phyloP scores from a whole-genome alignment of 2,329 filamentous ascomycete genomes.

The Didymella segeticola region DNA sequence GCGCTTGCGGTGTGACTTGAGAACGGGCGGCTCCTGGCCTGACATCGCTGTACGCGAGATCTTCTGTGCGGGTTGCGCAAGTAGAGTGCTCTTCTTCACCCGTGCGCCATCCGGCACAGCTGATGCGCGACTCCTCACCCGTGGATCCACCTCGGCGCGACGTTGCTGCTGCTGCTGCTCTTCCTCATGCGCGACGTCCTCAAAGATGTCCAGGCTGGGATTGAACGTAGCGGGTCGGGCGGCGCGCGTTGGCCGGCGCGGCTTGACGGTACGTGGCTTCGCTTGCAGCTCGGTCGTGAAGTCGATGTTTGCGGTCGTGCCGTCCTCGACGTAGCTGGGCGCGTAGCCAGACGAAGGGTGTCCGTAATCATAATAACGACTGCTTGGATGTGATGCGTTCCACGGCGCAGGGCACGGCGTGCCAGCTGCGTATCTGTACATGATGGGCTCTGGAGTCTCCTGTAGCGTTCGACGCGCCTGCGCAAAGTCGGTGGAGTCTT shows the following conservation, averaged over 20 bases:
- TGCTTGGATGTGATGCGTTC: constrained; percentile 31
- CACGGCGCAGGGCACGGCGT: constrained; percentile 46
- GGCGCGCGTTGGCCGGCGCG: constrained; percentile 42
- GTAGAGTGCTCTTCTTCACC: constrained; percentile 39
- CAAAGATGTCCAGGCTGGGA: constrained; percentile 46
- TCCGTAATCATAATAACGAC: constrained; percentile 36
- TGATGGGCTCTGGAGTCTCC: constrained; percentile 22
- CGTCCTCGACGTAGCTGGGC: constrained; percentile 41
- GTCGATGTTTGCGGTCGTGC: constrained; percentile 48
- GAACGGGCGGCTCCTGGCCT: constrained; percentile 29
- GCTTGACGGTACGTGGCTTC: constrained; percentile 39
- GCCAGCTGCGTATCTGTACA: constrained; percentile 45
- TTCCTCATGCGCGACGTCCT: constrained; percentile 47
- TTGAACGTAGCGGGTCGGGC: constrained; percentile 41
- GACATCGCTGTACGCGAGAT: constrained; percentile 34
- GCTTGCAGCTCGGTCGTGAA: constrained; percentile 48
- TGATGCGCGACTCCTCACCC: constrained; percentile 37
- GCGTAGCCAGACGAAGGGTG: constrained; percentile 39
- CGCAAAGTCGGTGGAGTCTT: constrained; percentile 24
- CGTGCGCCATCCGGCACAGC: constrained; percentile 29
- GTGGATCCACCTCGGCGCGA: constrained; percentile 26
- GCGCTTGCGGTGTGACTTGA: constrained; percentile 43
- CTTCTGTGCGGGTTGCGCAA: constrained; percentile 48
- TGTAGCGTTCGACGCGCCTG: constrained; percentile 24
- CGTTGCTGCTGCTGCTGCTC: constrained; percentile 36